Evolutionary conservation across 176 grass and related monocot species (phyloP).

Genomic region (Metroxylon sagu): DNA sequence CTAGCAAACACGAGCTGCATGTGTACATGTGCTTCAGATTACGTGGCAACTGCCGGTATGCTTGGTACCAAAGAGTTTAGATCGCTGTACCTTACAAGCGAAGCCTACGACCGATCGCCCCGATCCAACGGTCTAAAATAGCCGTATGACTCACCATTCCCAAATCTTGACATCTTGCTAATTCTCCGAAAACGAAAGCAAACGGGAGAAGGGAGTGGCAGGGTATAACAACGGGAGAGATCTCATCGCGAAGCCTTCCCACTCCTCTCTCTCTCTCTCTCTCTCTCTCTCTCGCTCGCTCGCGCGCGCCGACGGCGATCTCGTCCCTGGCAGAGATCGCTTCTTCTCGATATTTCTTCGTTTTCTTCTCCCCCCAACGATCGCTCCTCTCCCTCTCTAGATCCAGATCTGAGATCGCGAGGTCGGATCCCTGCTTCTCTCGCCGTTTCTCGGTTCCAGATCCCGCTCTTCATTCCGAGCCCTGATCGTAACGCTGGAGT

Average conservation of each 20-base stretch:
- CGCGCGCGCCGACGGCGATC: too few species aligned
- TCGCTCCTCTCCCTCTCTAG: background rate
- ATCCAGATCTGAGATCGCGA: slow-evolving; percentile 15
- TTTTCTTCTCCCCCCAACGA: too few species aligned
- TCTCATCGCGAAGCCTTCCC: too few species aligned
- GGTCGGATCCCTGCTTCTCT: slow-evolving; percentile 3
- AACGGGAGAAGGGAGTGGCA: too few species aligned
- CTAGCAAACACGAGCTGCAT: too few species aligned
- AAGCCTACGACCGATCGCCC: background rate
- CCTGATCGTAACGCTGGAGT: background rate
- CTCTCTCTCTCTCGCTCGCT: too few species aligned
- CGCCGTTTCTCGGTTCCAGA: slow-evolving; percentile 3
- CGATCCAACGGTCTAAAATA: slow-evolving; percentile 10
- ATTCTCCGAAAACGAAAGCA: too few species aligned
- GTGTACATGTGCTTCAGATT: too few species aligned
- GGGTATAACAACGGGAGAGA: too few species aligned
- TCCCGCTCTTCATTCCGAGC: slow-evolving; percentile 18
- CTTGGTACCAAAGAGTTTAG: background rate
- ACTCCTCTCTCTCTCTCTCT: too few species aligned
- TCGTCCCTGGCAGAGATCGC: background rate
- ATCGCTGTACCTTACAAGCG: background rate
- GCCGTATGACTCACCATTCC: background rate
- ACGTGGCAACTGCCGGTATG: background rate
- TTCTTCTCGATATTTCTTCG: background rate
- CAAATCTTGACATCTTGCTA: background rate